Base-by-base conservation (phyloP, 1,284 basidiomycete species). In the Cryptococcus sp. region DNA sequence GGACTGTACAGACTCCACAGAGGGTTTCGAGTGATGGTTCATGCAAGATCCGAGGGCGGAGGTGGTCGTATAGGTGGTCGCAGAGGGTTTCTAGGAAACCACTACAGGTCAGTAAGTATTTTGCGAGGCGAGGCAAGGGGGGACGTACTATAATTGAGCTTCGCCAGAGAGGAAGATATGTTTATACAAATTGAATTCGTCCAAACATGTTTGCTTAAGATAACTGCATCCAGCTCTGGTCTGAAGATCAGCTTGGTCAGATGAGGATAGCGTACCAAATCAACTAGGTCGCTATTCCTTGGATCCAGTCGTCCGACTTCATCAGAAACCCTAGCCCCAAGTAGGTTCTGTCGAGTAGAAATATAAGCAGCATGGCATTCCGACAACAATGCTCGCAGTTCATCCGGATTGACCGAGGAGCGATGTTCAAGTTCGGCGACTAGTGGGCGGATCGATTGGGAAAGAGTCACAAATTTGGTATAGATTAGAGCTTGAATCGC, bases 1-100 rank as follows among this genome's bases (percentile, higher is more conserved):
- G 78, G 19, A 96, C 89, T 0, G 89, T 94, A 77, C 91, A 96
- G 25, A 96, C 87, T 72, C 92, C 88, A 66, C 91, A 92, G 1
- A 97, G 82, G 0, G 85, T 84, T 1, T 85, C 85, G 44, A 97
- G 82, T 4, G 85, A 83, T 0, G 85, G 85, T 68, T 96, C 92
- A 64, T 96, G 91, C 1, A 96, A 80, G 60, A 96, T 94, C 5
- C 91, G 84, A 4, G 92, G 92, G 1, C 92, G 85, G 2, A 96
- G 82, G 61, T 92, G 88, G 72, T 96, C 92, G 67, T 92, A 94
- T 22, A 96, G 82, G 63, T 91, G 83, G 74, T 96, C 92, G 63
- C 91, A 96, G 0, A 97, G 79, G 4, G 81, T 84, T 76, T 94
- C 91, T 21, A 96, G 80, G 73, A 89, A 96, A 53, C 83, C 80